phyloP scores from a whole-genome alignment of 768 basidiomycete genomes.

The Bullera alba region DNA sequence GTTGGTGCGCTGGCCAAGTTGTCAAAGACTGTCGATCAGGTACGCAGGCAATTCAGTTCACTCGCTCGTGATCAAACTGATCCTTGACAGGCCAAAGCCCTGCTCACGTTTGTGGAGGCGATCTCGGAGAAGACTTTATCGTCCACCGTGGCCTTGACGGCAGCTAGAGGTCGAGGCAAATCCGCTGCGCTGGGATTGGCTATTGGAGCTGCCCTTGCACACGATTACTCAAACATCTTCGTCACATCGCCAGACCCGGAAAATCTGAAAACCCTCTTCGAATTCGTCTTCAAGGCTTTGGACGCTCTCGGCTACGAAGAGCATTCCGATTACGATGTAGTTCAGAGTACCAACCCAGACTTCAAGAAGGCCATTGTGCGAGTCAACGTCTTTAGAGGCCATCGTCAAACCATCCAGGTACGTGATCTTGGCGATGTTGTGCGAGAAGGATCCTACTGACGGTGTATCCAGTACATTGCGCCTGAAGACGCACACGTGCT shows the following conservation, averaged over 20 bases:
- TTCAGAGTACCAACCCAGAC: conserved; percentile 88
- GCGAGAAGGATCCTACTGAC: background rate
- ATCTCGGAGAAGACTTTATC: conserved; percentile 79
- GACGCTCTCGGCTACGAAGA: conserved; percentile 93
- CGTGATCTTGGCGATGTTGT: conserved; percentile 2
- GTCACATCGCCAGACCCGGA: conserved; percentile 96
- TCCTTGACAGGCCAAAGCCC: conserved; percentile 58
- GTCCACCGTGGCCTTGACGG: conserved; percentile 90
- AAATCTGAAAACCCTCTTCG: conserved; percentile 95
- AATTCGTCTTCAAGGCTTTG: conserved; percentile 94
- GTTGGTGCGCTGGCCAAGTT: conserved; percentile 83
- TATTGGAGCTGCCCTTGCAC: conserved; percentile 82
- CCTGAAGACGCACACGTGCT: conserved; percentile 96
- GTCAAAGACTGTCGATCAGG: conserved; percentile 87
- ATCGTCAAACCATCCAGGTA: conserved; percentile 94
- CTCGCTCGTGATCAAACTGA: background rate
- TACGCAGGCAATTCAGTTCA: conserved; percentile 11
- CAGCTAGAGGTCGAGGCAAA: conserved; percentile 90
- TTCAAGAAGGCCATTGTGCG: conserved; percentile 91
- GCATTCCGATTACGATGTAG: conserved; percentile 96
- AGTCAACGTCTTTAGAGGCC: conserved; percentile 85
- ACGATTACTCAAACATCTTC: conserved; percentile 96
- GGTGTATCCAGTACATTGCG: conserved; percentile 78
- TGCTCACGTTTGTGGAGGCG: conserved; percentile 90
- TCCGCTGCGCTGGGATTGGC: conserved; percentile 93